Base-by-base conservation (phyloP, 2,329 filamentous ascomycete species). In the Shiraia bambusicola region DNA sequence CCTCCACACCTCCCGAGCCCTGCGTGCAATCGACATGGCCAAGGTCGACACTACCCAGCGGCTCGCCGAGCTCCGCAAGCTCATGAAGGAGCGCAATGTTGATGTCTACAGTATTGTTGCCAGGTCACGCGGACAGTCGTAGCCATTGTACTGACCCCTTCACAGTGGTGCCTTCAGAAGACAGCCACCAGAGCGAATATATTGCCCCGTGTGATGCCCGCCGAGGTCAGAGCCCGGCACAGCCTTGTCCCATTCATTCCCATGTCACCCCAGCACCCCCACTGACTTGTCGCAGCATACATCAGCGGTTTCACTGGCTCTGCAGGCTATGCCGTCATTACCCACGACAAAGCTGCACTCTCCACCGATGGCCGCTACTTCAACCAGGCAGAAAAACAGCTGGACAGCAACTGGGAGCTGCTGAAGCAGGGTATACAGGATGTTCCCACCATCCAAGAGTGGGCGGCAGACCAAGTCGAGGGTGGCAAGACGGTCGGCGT, bases 331-430 rank as follows among this genome's bases (percentile, higher is more conserved):
- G 93, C 91, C 28, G 85, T 98, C 36, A 79, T 98, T 42, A 93
- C 91, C 2, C 79, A 82, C 35, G 84, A 89, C 37, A 91, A 91
- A 69, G 93, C 93, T 12, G 88, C 89, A 11, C 75, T 98, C 42
- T 89, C 93, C 10, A 98, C 93, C 22, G 93, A 98, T 67, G 93
- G 93, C 22, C 85, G 93, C 53, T 98, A 98, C 72, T 98, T 97
- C 78, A 97, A 95, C 72, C 93, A 98, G 70, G 93, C 93, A 17
- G 76, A 83, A 49, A 88, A 91, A 60, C 89, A 98, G 69, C 81
- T 98, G 22, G 93, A 97, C 67, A 73, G 71, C 59, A 97, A 97
- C 69, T 98, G 93, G 93, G 75, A 81, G 35, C 76, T 98, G 28
- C 76, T 98, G 48, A 98, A 96, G 74, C 89, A 95, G 61, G 93